Conservation (phyloP, 129 eudicot species). For the Helichrysum umbraculigerum region DNA sequence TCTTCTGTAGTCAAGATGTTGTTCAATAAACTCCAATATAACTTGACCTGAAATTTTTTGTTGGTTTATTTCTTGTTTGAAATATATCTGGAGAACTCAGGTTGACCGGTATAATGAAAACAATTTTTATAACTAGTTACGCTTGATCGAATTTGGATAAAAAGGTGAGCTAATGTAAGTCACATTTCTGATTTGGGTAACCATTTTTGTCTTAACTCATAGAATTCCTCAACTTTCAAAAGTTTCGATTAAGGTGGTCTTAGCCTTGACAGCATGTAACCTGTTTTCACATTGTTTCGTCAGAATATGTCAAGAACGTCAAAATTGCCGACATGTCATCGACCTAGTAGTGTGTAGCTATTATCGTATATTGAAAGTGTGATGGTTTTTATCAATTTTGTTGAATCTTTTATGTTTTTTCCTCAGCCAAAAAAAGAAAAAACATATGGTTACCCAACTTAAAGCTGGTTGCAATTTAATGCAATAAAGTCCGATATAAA, state of each 20-base stretch:
- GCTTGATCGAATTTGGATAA: not conserved
- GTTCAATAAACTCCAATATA: constrained; percentile 18
- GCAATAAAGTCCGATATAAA: not conserved
- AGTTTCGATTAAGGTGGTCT: not conserved
- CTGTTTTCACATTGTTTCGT: not conserved
- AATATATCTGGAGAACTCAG: constrained; percentile 16
- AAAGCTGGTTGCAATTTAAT: not conserved
- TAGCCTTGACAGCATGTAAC: not conserved
- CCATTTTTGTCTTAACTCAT: not conserved
- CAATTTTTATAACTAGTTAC: constrained; percentile 7
- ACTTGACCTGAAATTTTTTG: constrained; percentile 10
- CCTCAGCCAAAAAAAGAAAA: not conserved
- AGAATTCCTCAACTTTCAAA: not conserved
- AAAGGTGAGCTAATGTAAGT: not conserved
- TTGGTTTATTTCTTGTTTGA: constrained; percentile 20
- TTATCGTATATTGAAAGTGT: not conserved
- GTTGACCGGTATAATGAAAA: constrained; percentile 15
- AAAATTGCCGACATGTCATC: constrained; percentile 1
- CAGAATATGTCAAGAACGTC: not conserved
- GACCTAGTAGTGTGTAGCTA: not conserved
- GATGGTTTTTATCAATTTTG: not conserved
- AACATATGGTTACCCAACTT: constrained; percentile 4
- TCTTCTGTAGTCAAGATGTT: constrained; percentile 19
- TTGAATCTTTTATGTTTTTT: not conserved
- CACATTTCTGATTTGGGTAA: not conserved